Evolutionary conservation across 306 rosid species (phyloP).

Genomic region (Acmispon strigosus): DNA sequence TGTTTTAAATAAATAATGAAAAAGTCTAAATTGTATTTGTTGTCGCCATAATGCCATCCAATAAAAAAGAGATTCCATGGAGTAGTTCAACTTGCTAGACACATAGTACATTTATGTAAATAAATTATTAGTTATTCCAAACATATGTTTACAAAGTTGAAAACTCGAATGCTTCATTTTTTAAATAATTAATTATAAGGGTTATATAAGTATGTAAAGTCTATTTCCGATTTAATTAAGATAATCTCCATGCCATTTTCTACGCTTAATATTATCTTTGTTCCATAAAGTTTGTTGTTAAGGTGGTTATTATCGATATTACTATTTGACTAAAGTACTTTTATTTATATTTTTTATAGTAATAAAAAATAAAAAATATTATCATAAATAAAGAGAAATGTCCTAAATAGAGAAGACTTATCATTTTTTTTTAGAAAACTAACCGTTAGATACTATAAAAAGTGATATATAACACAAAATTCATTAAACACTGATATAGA

Average conservation of each 20-base stretch:
- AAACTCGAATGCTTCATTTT: slow-evolving; percentile 2
- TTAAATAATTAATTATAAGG: neutral
- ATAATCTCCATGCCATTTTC: slow-evolving; percentile 14
- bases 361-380: too few relatives aligned
- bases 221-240: slow-evolving; percentile 5
- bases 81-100: neutral
- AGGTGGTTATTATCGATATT: too few relatives aligned
- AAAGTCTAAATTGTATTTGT: neutral
- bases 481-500: too few relatives aligned
- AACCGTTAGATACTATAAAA: too few relatives aligned
- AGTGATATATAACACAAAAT: too few relatives aligned
- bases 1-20: neutral
- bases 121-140: neutral
- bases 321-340: too few relatives aligned
- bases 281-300: too few relatives aligned
- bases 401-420: too few relatives aligned
- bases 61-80: neutral
- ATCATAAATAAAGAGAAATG: too few relatives aligned
- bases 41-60: neutral
- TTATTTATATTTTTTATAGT: too few relatives aligned
- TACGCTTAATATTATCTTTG: neutral
- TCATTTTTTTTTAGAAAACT: too few relatives aligned
- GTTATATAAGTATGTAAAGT: neutral
- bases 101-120: neutral
- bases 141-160: slow-evolving; percentile 16